phyloP scores from a whole-genome alignment of 352 stramenopile species.

The Phytophthora lateralis region DNA sequence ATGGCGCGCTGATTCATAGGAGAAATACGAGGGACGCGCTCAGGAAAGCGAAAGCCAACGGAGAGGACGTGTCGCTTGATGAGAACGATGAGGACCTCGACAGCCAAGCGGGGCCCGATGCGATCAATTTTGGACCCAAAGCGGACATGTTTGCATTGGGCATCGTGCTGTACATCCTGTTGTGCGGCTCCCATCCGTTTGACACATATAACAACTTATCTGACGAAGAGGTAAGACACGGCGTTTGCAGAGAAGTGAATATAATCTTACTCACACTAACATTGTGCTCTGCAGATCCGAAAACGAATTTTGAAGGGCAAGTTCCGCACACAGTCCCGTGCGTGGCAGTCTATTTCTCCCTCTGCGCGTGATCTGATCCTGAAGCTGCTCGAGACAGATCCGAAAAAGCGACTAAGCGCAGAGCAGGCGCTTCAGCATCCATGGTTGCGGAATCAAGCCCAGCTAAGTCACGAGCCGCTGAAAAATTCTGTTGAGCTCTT shows the following conservation, averaged over 20 bases:
- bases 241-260: neutral
- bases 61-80: slow-evolving; percentile 21
- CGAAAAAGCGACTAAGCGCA: slow-evolving; percentile 67
- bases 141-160: slow-evolving; percentile 86
- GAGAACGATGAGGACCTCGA: slow-evolving; percentile 42
- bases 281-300: slow-evolving; percentile 54
- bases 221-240: slow-evolving; percentile 65
- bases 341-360: slow-evolving; percentile 74
- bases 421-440: slow-evolving; percentile 70
- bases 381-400: slow-evolving; percentile 71
- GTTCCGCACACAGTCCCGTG: slow-evolving; percentile 71
- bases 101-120: slow-evolving; percentile 30
- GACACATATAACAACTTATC: slow-evolving; percentile 88
- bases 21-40: slow-evolving; percentile 39
- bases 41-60: slow-evolving; percentile 25
- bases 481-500: slow-evolving; percentile 74
- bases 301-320: slow-evolving; percentile 81
- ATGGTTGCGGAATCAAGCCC: slow-evolving; percentile 63
- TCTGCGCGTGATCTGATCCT: slow-evolving; percentile 72
- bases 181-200: slow-evolving; percentile 86
- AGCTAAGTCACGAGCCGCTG: slow-evolving; percentile 64
- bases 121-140: slow-evolving; percentile 69
- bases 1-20: slow-evolving; percentile 44
- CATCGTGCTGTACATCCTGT: slow-evolving; percentile 83
- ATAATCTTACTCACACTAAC: neutral